A percentile compares a stretch with the other conserved stretches of the same genome.
Evolutionary conservation across 331 rosid species (phyloP).

Genomic region (Acacia concinna): DNA sequence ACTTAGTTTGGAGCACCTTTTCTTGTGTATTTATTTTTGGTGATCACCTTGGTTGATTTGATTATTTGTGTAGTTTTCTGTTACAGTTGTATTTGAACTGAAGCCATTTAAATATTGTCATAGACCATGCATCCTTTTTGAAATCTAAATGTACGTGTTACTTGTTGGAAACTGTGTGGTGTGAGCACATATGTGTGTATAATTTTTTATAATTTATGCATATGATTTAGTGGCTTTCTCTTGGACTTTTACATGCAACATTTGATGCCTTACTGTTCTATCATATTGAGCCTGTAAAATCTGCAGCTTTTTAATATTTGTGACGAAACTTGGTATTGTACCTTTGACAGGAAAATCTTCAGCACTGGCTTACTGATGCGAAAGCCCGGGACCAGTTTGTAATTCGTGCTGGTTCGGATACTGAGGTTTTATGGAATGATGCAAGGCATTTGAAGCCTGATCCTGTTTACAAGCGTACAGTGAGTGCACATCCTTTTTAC

Average conservation of each 20-base stretch:
- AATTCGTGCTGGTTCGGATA: constrained; percentile 82
- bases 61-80: background rate
- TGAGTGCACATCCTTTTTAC: constrained; percentile 39
- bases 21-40: background rate
- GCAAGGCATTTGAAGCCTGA: constrained; percentile 81
- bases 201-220: background rate
- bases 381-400: constrained; percentile 94
- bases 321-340: background rate
- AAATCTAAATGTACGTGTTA: constrained; percentile 4
- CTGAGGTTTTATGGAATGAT: constrained; percentile 95
- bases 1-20: background rate
- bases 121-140: background rate
- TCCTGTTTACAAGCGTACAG: constrained; percentile 81
- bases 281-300: background rate
- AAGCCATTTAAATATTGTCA: constrained; percentile 4
- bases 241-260: background rate
- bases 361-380: constrained; percentile 84
- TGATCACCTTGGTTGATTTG: background rate
- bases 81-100: background rate
- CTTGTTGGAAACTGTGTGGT: background rate
- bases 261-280: background rate
- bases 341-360: constrained; percentile 79
- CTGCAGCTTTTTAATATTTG: background rate
- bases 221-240: background rate
- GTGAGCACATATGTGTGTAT: background rate